Evolutionary conservation across 208 protist species (phyloP).

Genomic region (Trypanosoma platydactyli): DNA sequence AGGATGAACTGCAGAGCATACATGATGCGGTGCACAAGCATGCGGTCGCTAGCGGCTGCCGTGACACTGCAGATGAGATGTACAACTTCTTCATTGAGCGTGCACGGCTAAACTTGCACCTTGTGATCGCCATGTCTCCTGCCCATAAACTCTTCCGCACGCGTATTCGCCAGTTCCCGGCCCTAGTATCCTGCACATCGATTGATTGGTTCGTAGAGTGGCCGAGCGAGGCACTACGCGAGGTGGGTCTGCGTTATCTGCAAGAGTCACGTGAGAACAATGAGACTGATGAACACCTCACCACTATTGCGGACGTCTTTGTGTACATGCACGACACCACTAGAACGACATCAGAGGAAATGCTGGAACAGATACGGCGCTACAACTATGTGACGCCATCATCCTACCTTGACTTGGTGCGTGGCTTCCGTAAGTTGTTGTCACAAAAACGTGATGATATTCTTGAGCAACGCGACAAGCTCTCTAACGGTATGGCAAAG

Average conservation of each 20-base stretch:
- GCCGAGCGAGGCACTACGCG: constrained; percentile 96
- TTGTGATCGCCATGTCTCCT: constrained; percentile 98
- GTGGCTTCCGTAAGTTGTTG: constrained; percentile 94
- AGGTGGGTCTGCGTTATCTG: constrained; percentile 90
- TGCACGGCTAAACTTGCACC: constrained; percentile 93
- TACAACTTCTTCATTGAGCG: constrained; percentile 97
- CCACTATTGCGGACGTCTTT: constrained; percentile 91
- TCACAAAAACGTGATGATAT: constrained; percentile 93
- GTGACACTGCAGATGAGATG: constrained; percentile 92
- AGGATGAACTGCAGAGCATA: constrained; percentile 95
- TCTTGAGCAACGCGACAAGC: constrained; percentile 96
- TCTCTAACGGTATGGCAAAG: constrained; percentile 93
- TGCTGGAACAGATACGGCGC: constrained; percentile 93
- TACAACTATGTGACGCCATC: constrained; percentile 99
- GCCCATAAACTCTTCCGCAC: constrained; percentile 95
- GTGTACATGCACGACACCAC: constrained; percentile 94
- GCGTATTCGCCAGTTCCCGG: constrained; percentile 98
- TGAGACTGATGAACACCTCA: constrained; percentile 86
- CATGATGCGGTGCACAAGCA: constrained; percentile 91
- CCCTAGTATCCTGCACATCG: constrained; percentile 97
- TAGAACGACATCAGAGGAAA: constrained; percentile 78
- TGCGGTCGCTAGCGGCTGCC: constrained; percentile 82
- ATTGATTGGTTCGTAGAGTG: constrained; percentile 99
- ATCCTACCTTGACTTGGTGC: constrained; percentile 97
- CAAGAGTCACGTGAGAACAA: constrained; percentile 78